A percentile compares a stretch with the other conserved stretches of the same genome.
Evolutionary conservation across 257 asterid genomes (phyloP).

Genomic region (Echites panduratus): DNA sequence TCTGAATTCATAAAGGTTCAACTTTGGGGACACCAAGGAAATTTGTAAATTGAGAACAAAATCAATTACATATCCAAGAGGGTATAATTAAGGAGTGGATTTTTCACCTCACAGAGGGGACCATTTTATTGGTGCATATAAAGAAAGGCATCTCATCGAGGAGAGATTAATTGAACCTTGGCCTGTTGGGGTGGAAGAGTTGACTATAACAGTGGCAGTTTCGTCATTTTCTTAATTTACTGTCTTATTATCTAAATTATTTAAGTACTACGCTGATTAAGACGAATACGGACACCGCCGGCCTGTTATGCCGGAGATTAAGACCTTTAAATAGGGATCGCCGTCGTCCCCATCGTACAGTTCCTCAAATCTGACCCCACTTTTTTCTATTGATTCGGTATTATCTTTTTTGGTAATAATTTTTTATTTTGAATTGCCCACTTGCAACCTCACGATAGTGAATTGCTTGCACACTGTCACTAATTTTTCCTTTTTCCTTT

Average conservation of each 20-base stretch:
- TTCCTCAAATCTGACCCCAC: background rate
- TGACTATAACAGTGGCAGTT: constrained; percentile 37
- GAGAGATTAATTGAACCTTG: constrained; percentile 21
- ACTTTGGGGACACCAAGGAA: no score
- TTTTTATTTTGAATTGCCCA: constrained; percentile 1
- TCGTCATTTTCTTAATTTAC: constrained; percentile 10
- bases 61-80: constrained; percentile 12
- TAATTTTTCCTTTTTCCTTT: no score
- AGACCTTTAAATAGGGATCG: constrained; percentile 11
- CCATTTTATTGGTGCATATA: constrained; percentile 33
- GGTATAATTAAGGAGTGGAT: constrained; percentile 25
- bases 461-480: background rate
- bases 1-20: no score
- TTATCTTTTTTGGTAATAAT: background rate
- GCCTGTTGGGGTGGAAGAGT: constrained; percentile 15
- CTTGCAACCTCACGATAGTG: background rate
- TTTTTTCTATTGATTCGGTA: background rate
- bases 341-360: constrained; percentile 18
- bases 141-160: constrained; percentile 33
- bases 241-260: constrained; percentile 3
- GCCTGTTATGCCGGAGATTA: constrained; percentile 30
- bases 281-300: constrained; percentile 43
- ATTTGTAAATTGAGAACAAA: background rate
- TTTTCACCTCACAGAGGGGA: constrained; percentile 33
- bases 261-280: background rate